A percentile compares a stretch with the other conserved stretches of the same genome.
Conservation (phyloP, 164 flowering plant genomes). For the Taxillus chinensis region DNA sequence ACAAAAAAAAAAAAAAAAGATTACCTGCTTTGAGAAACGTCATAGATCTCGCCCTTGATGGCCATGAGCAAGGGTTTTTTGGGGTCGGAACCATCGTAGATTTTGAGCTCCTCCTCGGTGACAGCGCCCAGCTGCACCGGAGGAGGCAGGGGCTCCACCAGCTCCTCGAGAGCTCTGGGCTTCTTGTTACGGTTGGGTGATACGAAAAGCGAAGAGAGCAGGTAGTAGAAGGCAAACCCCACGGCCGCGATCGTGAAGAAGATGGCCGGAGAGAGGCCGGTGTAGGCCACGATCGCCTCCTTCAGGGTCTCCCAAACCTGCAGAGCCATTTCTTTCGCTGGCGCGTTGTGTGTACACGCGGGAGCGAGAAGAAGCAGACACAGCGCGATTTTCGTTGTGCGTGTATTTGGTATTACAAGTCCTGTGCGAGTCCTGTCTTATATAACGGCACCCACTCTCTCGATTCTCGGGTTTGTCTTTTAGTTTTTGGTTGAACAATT, state of each 20-base stretch:
- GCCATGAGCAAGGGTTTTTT: constrained; percentile 94
- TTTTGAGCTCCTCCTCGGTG: constrained; percentile 66
- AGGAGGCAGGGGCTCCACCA: constrained; percentile 71
- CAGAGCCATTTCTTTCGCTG: constrained; percentile 34
- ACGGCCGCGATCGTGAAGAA: constrained; percentile 69
- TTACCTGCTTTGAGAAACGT: constrained; percentile 79
- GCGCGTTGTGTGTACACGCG: background rate
- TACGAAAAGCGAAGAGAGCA: constrained; percentile 27
- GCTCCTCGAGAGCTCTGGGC: constrained; percentile 20
- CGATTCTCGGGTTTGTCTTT: too few species aligned
- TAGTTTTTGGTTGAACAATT: too few species aligned
- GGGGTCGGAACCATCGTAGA: constrained; percentile 79
- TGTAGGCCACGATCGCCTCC: constrained; percentile 68
- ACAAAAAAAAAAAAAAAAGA: background rate
- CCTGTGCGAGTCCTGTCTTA: too few species aligned
- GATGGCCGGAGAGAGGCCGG: constrained; percentile 78
- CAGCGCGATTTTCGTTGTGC: background rate
- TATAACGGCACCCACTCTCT: too few species aligned
- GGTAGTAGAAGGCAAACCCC: constrained; percentile 36
- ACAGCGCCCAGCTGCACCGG: constrained; percentile 95
- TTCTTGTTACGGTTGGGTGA: constrained; percentile 13
- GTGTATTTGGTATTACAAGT: too few species aligned
- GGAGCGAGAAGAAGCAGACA: constrained; percentile 3
- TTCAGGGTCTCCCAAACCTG: constrained; percentile 81
- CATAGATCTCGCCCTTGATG: constrained; percentile 96